phyloP scores from a whole-genome alignment of 2,329 filamentous ascomycete genomes.

The Ophiocordyceps polyrhachis-furcata region DNA sequence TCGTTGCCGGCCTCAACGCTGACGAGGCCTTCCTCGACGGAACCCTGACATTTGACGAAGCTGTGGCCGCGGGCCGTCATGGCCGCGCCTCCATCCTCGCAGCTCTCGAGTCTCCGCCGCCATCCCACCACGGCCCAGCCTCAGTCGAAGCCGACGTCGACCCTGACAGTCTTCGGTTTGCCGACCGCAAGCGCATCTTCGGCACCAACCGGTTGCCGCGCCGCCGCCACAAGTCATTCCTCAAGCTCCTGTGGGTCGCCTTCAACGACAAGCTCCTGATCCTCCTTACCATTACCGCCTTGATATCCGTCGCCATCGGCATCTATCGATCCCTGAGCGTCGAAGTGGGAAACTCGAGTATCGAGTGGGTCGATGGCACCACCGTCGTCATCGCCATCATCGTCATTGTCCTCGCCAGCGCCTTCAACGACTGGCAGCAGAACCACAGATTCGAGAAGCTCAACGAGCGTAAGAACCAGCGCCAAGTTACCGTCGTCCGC shows the following conservation, averaged over 20 bases:
- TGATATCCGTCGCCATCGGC: conserved; percentile 56
- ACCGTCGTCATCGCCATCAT: conserved; percentile 61
- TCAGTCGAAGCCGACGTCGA: conserved; percentile 12
- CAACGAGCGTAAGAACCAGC: conserved; percentile 63
- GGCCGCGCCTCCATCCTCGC: conserved; percentile 10
- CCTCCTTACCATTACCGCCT: conserved; percentile 48
- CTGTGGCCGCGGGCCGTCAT: conserved; percentile 18
- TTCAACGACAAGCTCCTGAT: conserved; percentile 71
- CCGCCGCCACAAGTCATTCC: conserved; percentile 49
- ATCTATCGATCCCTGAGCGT: conserved; percentile 52
- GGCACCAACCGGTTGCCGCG: conserved; percentile 38
- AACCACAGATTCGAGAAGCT: conserved; percentile 65
- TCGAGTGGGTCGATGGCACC: conserved; percentile 70
- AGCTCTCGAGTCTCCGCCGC: conserved; percentile 3
- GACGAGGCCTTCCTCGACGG: conserved; percentile 29
- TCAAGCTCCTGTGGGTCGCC: conserved; percentile 53
- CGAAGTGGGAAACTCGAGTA: conserved; percentile 28
- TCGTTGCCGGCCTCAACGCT: conserved; percentile 25
- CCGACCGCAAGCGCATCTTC: conserved; percentile 51
- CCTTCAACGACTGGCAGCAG: conserved; percentile 69
- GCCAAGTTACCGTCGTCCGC: conserved; percentile 55
- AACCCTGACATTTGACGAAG: conserved; percentile 28
- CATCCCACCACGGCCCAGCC: conserved; percentile 6
- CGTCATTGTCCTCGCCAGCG: conserved; percentile 58
- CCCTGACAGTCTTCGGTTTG: conserved; percentile 7